These are phyloP conservation scores for Hymenoscyphus salicellus DNA, from an alignment of 2,329 filamentous ascomycete genomes.

Conservation along the genomic window DNA sequence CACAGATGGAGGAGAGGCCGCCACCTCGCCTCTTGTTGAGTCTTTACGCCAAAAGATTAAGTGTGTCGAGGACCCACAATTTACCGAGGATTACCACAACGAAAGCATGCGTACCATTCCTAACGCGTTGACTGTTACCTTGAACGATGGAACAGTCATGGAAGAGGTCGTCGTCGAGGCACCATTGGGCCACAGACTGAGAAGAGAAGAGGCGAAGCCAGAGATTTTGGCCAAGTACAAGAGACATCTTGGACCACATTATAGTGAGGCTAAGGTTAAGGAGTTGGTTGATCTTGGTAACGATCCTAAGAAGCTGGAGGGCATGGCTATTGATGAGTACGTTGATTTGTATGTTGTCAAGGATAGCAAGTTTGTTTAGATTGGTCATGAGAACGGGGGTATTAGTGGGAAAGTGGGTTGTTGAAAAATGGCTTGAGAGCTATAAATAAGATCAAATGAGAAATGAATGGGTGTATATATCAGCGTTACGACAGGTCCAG, in stretches of 20 bases:
- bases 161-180: constrained; percentile 92
- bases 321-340: constrained; percentile 85
- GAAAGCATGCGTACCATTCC: constrained; percentile 91
- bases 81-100: constrained; percentile 94
- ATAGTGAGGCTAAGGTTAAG: constrained; percentile 71
- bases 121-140: constrained; percentile 90
- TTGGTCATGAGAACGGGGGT: not conserved
- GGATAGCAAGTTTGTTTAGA: constrained; percentile 57
- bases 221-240: constrained; percentile 95
- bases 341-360: constrained; percentile 75
- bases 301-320: constrained; percentile 71
- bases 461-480: constrained; percentile 1
- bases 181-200: constrained; percentile 84
- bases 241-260: constrained; percentile 85
- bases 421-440: not conserved
- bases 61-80: constrained; percentile 94
- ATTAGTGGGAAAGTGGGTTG: not conserved
- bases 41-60: constrained; percentile 88
- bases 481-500: not conserved
- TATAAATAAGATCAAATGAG: not conserved
- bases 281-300: constrained; percentile 77
- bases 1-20: constrained; percentile 86
- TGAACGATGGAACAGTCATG: constrained; percentile 89
- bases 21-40: constrained; percentile 84
- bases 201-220: constrained; percentile 95